Conservation (phyloP, 768 basidiomycete genomes). For the Suillus subalutaceus region DNA sequence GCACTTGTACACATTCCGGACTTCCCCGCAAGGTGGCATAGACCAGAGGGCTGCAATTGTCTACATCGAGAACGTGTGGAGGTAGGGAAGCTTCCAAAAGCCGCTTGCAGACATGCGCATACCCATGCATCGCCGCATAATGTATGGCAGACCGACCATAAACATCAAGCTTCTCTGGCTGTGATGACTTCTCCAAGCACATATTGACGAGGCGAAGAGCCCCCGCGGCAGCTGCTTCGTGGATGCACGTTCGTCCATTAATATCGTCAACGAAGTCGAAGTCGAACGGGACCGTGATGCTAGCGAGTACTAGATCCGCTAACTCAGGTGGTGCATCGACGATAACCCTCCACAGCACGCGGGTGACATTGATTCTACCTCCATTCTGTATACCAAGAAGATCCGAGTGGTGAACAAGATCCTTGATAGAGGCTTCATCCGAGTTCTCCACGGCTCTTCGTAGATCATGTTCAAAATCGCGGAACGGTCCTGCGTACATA, state of each 20-base stretch:
- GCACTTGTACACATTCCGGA: constrained; percentile 79
- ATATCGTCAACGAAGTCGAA: constrained; percentile 95
- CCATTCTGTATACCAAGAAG: constrained; percentile 62
- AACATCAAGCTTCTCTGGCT: constrained; percentile 76
- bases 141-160: constrained; percentile 95
- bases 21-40: constrained; percentile 90
- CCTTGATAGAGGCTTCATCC: constrained; percentile 62
- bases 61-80: constrained; percentile 79
- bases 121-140: constrained; percentile 95
- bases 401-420: constrained; percentile 73
- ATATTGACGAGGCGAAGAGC: constrained; percentile 73
- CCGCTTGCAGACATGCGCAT: constrained; percentile 71
- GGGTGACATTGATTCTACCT: constrained; percentile 70
- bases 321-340: constrained; percentile 77
- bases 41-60: constrained; percentile 92
- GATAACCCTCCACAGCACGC: constrained; percentile 94
- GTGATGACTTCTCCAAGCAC: constrained; percentile 74
- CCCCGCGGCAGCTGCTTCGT: constrained; percentile 91
- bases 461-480: constrained; percentile 88
- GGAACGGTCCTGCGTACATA: constrained; percentile 70
- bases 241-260: constrained; percentile 91
- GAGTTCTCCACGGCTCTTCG: constrained; percentile 71
- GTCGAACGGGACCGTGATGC: constrained; percentile 73
- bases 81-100: constrained; percentile 72
- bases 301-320: constrained; percentile 73